Conservation (phyloP, 106 monocot genomes). For the Alisma plantagoaquatica region DNA sequence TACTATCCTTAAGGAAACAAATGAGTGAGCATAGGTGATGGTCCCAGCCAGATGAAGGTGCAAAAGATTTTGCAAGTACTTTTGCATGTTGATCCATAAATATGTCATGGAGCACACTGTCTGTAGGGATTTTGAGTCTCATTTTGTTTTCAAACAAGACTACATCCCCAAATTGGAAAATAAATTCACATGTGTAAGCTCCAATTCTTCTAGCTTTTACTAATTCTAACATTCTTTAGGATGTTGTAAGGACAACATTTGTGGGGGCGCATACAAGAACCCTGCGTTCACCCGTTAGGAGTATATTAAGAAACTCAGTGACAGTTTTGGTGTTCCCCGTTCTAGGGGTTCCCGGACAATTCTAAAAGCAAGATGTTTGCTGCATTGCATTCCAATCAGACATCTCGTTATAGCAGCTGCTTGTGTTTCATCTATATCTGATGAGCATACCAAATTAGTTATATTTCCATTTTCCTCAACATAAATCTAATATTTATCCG, state of each 20-base stretch:
- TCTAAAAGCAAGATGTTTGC: constrained; percentile 3
- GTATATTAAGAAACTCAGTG: constrained; percentile 9
- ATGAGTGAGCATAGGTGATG: background rate
- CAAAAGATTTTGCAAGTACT: constrained; percentile 5
- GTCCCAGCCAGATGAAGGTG: constrained; percentile 18
- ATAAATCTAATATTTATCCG: background rate
- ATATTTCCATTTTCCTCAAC: no score
- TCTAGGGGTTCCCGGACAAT: constrained; percentile 39
- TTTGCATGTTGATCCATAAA: constrained; percentile 14
- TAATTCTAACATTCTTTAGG: constrained; percentile 11
- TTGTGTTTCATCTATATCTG: constrained; percentile 30
- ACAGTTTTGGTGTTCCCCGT: constrained; percentile 46
- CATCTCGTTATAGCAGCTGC: constrained; percentile 14
- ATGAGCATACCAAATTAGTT: no score
- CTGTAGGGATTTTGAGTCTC: constrained; percentile 8
- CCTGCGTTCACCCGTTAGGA: constrained; percentile 8
- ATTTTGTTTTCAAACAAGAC: constrained; percentile 28
- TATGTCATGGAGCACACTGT: constrained; percentile 10
- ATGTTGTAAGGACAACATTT: constrained; percentile 13
- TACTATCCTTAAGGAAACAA: constrained; percentile 17
- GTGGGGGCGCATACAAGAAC: constrained; percentile 26
- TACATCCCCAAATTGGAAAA: constrained; percentile 15
- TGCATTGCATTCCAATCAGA: constrained; percentile 7
- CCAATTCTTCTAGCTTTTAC: constrained; percentile 3
- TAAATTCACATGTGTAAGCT: background rate